Percentiles rank a stretch among this genome's conserved stretches.
Conservation (phyloP, 2,329 filamentous ascomycete species). For the Mycosphaerella sp. region DNA sequence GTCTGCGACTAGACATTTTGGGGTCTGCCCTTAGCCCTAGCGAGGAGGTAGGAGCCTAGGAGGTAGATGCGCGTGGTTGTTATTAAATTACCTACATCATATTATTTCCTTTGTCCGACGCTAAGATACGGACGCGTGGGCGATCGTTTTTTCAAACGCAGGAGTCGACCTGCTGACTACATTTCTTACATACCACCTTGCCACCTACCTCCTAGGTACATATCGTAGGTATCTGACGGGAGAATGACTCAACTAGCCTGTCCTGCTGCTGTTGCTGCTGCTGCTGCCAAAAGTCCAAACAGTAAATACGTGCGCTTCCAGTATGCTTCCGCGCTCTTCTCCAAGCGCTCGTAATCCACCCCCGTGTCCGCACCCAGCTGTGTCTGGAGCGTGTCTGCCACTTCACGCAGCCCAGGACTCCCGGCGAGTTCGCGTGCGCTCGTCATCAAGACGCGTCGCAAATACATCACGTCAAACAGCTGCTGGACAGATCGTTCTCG, state of each 20-base stretch:
- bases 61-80: no score
- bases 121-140: not conserved
- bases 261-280: not conserved
- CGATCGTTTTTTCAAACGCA: no score
- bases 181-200: no score
- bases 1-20: no score
- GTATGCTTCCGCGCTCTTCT: conserved; percentile 64
- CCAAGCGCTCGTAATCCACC: conserved; percentile 47
- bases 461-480: conserved; percentile 41
- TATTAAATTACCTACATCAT: no score
- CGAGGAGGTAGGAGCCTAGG: no score
- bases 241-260: conserved; percentile 7
- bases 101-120: no score
- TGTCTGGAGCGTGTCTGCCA: conserved; percentile 37
- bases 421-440: not conserved
- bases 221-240: no score
- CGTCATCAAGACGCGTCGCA: conserved; percentile 29
- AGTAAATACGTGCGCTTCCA: conserved; percentile 76
- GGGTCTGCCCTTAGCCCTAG: no score
- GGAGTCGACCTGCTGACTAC: no score
- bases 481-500: conserved; percentile 32
- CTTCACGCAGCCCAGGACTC: not conserved
- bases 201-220: no score
- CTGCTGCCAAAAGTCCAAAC: conserved; percentile 62
- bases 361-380: conserved; percentile 47